Base-by-base conservation (phyloP, 2,329 filamentous ascomycete species). In the Epichloe bromicola region DNA sequence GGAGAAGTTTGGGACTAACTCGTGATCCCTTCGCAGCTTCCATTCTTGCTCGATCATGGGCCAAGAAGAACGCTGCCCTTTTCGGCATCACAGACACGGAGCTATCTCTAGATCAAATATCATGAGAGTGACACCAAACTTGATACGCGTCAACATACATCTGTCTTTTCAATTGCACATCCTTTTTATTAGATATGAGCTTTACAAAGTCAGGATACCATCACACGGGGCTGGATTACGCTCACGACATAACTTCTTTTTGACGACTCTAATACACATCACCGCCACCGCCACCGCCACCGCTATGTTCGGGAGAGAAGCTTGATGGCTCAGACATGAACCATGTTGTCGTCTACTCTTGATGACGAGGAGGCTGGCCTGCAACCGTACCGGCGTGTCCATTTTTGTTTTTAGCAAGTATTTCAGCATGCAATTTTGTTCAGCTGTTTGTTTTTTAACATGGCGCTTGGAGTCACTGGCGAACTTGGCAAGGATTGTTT, bases 11-110 rank as follows among this genome's bases (percentile, higher is more conserved):
- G 20, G 44, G 54, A 49, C 34, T 59, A 63, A 58, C 62, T 49
- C 51, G 10, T 51, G 17, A 2, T 23, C 36, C 15, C 5, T 2
- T 38, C 20, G 4, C 42, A 95, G 90, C 89, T 60, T 96, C 91
- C 26, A 89, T 97, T 61, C 76, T 95, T 55, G 86, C 90, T 37
- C 87, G 91, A 60, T 82, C 86, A 63, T 98, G 93, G 93, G 88
- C 89, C 52, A 96, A 95, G 76, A 86, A 85, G 67, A 86, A 86
- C 59, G 79, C 79, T 3, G 61, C 66, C 30, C 63, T 73, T 49
- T 80, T 82, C 54, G 77, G 75, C 54, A 73, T 84, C 54, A 65
- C 65, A 30, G 72, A 79, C 53, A 68, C 69, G 23, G 64, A 74
- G 43, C 59, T 76, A 49, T 69, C 71, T 43, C 67, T 79, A 53